Evolutionary conservation across 2,329 filamentous ascomycete species (phyloP).

Genomic region (Claviceps spartinae): DNA sequence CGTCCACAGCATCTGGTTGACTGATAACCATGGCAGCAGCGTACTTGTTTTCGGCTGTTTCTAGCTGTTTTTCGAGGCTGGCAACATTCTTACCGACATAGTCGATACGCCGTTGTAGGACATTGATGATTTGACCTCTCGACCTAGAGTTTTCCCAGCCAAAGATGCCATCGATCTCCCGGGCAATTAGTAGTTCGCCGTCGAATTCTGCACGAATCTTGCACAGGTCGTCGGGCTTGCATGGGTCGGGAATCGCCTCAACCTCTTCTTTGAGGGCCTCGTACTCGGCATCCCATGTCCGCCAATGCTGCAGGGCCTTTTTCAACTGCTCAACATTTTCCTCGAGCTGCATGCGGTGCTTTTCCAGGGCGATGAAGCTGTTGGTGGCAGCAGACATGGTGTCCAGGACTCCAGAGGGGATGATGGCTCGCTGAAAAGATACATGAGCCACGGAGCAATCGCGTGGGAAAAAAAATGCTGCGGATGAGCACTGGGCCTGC

Average conservation of each 20-base stretch:
- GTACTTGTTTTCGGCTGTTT: conserved; percentile 54
- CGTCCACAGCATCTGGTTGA: conserved; percentile 48
- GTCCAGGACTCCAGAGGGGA: neutral
- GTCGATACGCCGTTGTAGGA: conserved; percentile 61
- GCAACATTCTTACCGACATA: conserved; percentile 76
- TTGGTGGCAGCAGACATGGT: conserved; percentile 30
- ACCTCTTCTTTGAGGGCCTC: conserved; percentile 79
- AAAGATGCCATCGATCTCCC: conserved; percentile 37
- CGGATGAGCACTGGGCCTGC: neutral
- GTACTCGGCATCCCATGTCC: conserved; percentile 83
- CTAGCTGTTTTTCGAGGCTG: conserved; percentile 60
- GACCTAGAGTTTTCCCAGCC: conserved; percentile 16
- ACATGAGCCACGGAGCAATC: neutral
- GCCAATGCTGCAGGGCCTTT: conserved; percentile 74
- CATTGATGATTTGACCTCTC: conserved; percentile 40
- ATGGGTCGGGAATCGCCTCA: conserved; percentile 35
- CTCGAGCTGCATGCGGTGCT: conserved; percentile 62
- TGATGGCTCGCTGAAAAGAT: too few species aligned
- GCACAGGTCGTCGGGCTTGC: conserved; percentile 36
- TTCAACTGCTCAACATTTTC: conserved; percentile 56
- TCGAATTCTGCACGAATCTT: conserved; percentile 45
- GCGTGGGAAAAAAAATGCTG: neutral
- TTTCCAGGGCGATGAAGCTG: conserved; percentile 56
- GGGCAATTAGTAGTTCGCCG: conserved; percentile 47
- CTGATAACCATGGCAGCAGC: conserved; percentile 46